Conservation (phyloP, 179 eudicot genomes). For the Silene coronaria region DNA sequence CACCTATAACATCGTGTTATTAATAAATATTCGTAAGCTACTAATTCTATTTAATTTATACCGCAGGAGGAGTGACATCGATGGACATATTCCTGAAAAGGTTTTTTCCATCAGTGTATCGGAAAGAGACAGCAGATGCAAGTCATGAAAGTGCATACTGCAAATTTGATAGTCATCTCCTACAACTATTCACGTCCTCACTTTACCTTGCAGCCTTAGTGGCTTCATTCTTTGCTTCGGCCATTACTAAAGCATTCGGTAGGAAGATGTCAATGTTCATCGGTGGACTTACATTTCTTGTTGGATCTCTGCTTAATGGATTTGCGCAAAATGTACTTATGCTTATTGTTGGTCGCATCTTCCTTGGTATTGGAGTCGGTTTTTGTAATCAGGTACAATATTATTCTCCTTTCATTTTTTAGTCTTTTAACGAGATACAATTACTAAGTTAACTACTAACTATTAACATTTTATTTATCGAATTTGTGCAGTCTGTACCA, state of each 20-base stretch:
- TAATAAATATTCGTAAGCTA: too few species aligned
- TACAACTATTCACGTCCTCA: constrained; percentile 29
- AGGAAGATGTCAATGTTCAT: constrained; percentile 28
- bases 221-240: constrained; percentile 25
- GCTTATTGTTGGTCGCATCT: constrained; percentile 31
- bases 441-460: too few species aligned
- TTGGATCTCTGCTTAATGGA: constrained; percentile 26
- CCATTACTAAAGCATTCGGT: constrained; percentile 19
- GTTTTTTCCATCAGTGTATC: constrained; percentile 26
- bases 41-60: neutral
- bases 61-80: constrained; percentile 31
- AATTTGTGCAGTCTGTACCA: constrained; percentile 39
- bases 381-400: constrained; percentile 37
- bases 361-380: constrained; percentile 31
- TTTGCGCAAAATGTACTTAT: constrained; percentile 23
- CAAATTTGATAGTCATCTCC: constrained; percentile 29
- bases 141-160: constrained; percentile 24
- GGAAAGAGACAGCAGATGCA: constrained; percentile 2
- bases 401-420: too few species aligned
- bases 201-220: constrained; percentile 29
- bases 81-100: constrained; percentile 29
- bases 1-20: too few species aligned
- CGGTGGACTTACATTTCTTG: constrained; percentile 30
- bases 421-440: too few species aligned
- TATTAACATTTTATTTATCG: too few species aligned